Percentiles rank a stretch among this genome's conserved stretches.
These are phyloP conservation scores for Euphorbia lathyris DNA, from an alignment of 345 rosid species.

Conservation along the genomic window DNA sequence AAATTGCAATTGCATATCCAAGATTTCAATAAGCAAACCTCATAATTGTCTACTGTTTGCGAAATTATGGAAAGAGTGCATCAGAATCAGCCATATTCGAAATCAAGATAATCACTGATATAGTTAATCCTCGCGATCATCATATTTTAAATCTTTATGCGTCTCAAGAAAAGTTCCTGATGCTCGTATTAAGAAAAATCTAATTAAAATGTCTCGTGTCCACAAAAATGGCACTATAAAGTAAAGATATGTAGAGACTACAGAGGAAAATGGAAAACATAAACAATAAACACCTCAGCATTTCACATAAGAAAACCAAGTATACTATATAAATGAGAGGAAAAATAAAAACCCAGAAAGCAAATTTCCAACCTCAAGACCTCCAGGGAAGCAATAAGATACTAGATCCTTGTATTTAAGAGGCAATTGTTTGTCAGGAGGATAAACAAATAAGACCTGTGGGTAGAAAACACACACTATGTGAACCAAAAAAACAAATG, in stretches of 20 bases:
- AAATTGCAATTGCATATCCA: too few relatives aligned
- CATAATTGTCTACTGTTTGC: not conserved
- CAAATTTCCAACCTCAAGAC: slow-evolving; percentile 61
- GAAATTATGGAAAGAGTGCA: not conserved
- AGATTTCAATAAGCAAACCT: too few relatives aligned
- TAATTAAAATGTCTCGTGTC: not conserved
- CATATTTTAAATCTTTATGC: not conserved
- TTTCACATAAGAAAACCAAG: not conserved
- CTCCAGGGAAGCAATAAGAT: slow-evolving; percentile 95
- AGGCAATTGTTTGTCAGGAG: slow-evolving; percentile 79
- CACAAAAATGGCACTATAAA: not conserved
- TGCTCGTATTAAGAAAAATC: not conserved
- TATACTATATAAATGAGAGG: not conserved
- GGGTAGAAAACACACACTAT: slow-evolving; percentile 23
- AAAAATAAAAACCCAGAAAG: slow-evolving; percentile 2
- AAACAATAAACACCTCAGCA: not conserved
- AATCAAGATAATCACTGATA: not conserved
- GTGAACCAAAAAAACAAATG: slow-evolving; percentile 8
- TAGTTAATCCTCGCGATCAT: not conserved
- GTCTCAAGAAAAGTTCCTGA: not conserved
- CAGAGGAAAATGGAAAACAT: not conserved
- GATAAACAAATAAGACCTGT: slow-evolving; percentile 90
- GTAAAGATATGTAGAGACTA: not conserved
- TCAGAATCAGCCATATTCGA: not conserved
- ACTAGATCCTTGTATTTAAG: slow-evolving; percentile 82